phyloP scores from a whole-genome alignment of 306 rosid genomes.

The Fragaria iinumae region DNA sequence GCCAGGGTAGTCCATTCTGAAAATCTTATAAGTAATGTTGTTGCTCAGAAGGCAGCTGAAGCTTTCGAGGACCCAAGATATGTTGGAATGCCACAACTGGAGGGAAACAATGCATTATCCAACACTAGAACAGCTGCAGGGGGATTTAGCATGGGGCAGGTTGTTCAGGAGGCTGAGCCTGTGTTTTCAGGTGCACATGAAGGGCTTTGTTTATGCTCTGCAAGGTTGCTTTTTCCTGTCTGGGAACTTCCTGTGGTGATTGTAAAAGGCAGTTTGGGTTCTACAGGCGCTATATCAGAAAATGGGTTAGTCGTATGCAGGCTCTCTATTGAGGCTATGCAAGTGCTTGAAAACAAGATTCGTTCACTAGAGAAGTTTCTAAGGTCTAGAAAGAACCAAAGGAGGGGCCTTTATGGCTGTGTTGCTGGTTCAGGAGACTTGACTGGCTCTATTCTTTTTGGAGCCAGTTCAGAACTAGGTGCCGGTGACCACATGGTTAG shows the following conservation, averaged over 20 bases:
- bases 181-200: conserved; percentile 98
- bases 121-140: conserved; percentile 78
- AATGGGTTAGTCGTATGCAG: conserved; percentile 77
- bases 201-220: conserved; percentile 91
- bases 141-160: conserved; percentile 99
- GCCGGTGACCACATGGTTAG: conserved; percentile 83
- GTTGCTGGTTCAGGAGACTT: conserved; percentile 93
- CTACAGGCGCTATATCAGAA: conserved; percentile 47
- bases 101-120: conserved; percentile 74
- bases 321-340: conserved; percentile 86
- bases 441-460: conserved; percentile 85
- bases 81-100: conserved; percentile 99
- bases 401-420: conserved; percentile 97
- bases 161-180: conserved; percentile 98
- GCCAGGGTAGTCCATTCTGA: conserved; percentile 81
- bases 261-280: conserved; percentile 59
- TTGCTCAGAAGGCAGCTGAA: conserved; percentile 92
- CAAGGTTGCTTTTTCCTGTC: conserved; percentile 88
- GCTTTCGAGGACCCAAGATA: conserved; percentile 95
- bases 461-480: conserved; percentile 70
- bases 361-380: conserved; percentile 80
- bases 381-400: conserved; percentile 88
- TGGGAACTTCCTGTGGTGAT: conserved; percentile 96
- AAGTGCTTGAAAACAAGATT: conserved; percentile 79
- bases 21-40: conserved; percentile 66